Base-by-base conservation (phyloP, 2,329 filamentous ascomycete species). In the Cercospora berteroae region DNA sequence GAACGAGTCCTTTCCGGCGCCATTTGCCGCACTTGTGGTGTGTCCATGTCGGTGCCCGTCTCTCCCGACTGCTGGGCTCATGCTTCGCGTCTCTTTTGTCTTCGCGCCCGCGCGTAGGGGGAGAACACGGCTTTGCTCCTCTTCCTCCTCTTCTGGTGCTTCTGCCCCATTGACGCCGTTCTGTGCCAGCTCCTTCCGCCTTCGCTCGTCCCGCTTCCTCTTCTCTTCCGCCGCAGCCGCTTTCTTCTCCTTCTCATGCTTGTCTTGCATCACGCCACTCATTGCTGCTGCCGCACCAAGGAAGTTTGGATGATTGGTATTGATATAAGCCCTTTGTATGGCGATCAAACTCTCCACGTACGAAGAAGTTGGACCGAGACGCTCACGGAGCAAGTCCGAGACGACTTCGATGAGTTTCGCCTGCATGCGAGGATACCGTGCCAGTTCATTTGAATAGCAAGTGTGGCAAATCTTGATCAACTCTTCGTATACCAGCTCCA, bases 381-480 rank as follows among this genome's bases (percentile, higher is more conserved):
- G 88, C 81, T 99, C 95, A 64, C 95, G 89, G 61, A 99, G 85
- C 55, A 99, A 88, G 78, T 99, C 95, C 6, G 95, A 98, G 2
- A 99, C 95, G 18, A 97, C 94, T 80, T 99, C 95, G 70, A 99
- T 99, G 52, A 99, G 89, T 81, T 98, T 98, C 62, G 90, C 95
- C 81, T 99, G 95, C 63, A 99, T 84, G 69, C 95, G 88, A 12
- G 95, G 95, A 79, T 94, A 99, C 70, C 95, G 87, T 63, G 92
- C 91, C 20, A 99, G 87, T 79, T 99, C 95, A 16, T 91, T 96
- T 2, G 93, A 97, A 69, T 95, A 95, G 81, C 95, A 99, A 0
- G 95, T 99, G 79, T 99, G 95, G 81, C 95, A 97, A 73, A 99
- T 98, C 82, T 99, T 99, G 83, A 99, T 99, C 55, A 99, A 86